phyloP scores from a whole-genome alignment of 345 rosid genomes.

The Arabidopsis suecica region DNA sequence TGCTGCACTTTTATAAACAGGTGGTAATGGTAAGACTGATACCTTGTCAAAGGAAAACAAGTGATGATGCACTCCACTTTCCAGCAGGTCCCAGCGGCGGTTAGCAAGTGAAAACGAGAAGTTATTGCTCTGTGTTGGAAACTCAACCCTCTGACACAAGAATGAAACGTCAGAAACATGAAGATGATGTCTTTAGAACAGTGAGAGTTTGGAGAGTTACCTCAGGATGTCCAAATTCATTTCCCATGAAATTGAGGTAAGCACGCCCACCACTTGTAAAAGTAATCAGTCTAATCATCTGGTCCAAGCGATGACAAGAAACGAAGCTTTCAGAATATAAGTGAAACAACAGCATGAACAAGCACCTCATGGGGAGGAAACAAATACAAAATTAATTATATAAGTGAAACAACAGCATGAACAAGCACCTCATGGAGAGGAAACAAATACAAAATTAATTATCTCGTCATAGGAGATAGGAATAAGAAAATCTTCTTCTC shows the following conservation, averaged over 20 bases:
- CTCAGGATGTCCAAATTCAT: conserved; percentile 97
- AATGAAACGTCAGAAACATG: conserved; percentile 43
- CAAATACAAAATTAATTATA: conserved; percentile 2
- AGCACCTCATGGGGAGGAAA: conserved; percentile 7
- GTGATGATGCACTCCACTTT: conserved; percentile 58
- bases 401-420: conserved; percentile 5
- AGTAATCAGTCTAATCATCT: conserved; percentile 92
- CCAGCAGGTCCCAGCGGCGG: conserved; percentile 82
- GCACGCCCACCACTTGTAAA: conserved; percentile 82
- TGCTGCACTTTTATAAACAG: conserved; percentile 13
- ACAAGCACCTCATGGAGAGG: conserved; percentile 7
- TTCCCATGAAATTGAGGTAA: conserved; percentile 97
- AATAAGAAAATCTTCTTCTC: conserved; percentile 16
- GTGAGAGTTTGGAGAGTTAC: conserved; percentile 47
- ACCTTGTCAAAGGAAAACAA: conserved; percentile 83
- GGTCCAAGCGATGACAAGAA: conserved; percentile 44
- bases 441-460: conserved; percentile 12
- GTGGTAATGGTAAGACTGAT: conserved; percentile 11
- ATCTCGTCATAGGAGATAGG: neutral
- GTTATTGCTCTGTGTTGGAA: conserved; percentile 86
- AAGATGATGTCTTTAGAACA: conserved; percentile 27
- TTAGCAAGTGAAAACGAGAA: conserved; percentile 85
- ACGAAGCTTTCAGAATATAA: conserved; percentile 28
- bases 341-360: conserved; percentile 21
- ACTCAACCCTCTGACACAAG: conserved; percentile 79